These are phyloP conservation scores for Candida cerambycidarum DNA, from an alignment of 805 yeast species.

Conservation along the genomic window DNA sequence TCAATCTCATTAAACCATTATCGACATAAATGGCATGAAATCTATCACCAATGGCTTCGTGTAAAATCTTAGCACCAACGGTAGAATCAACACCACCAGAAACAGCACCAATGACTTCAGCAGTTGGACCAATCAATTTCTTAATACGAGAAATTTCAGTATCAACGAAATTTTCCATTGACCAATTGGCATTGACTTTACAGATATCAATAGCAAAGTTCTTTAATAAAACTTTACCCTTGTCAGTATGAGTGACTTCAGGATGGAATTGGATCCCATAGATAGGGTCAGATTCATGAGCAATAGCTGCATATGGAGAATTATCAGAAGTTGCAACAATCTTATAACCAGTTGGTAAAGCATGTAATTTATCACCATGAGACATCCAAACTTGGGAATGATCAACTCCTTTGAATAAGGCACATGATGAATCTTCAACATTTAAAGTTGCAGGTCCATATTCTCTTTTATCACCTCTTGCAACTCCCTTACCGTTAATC, in stretches of 20 bases:
- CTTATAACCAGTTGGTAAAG: slow-evolving; percentile 85
- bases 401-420: slow-evolving; percentile 84
- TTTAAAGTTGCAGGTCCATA: slow-evolving; percentile 93
- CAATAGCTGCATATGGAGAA: slow-evolving; percentile 94
- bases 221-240: slow-evolving; percentile 82
- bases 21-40: slow-evolving; percentile 98
- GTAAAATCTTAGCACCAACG: slow-evolving; percentile 97
- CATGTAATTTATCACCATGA: slow-evolving; percentile 93
- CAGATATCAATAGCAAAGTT: slow-evolving; percentile 94
- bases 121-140: slow-evolving; percentile 91
- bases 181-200: slow-evolving; percentile 87
- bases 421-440: slow-evolving; percentile 65
- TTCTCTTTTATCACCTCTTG: slow-evolving; percentile 96
- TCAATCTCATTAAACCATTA: slow-evolving; percentile 94
- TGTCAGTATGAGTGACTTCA: slow-evolving; percentile 93
- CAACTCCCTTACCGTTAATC: slow-evolving; percentile 92
- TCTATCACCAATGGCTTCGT: slow-evolving; percentile 97
- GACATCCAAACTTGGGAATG: slow-evolving; percentile 99
- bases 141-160: slow-evolving; percentile 94
- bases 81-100: slow-evolving; percentile 99
- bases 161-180: slow-evolving; percentile 96
- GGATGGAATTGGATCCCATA: slow-evolving; percentile 99
- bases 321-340: slow-evolving; percentile 88
- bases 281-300: slow-evolving; percentile 68
- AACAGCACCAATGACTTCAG: slow-evolving; percentile 99